Evolutionary conservation across 176 grass and related monocot species (phyloP), one percentile per base, ranked within the genome.

Genomic region (Juncus inflexus): DNA sequence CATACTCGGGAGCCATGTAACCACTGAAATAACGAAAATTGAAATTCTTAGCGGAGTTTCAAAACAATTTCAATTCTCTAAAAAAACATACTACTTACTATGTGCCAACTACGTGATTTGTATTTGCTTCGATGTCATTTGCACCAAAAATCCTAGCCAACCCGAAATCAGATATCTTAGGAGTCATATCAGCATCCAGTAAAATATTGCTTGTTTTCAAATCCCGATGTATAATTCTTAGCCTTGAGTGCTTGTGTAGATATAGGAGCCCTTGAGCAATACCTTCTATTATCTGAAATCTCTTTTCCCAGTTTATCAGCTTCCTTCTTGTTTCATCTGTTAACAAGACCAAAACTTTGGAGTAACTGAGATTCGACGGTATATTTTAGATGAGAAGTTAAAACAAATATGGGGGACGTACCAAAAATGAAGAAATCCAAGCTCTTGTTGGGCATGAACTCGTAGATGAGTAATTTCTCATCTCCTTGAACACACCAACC

Each of bases 101-200:
- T 45, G 81, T 83, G 58, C 81, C 81, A 8, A 83, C 74, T 3
- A 83, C 42, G 16, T 58, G 72, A 13, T 8, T 78, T 19, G 81
- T 83, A 15, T 38, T 64, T 55, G 61, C 62, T 70, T 83, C 60
- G 5, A 65, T 63, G 15, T 83, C 67, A 12, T 77, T 72, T 5
- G 51, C 61, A 6, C 55, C 63, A 10, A 83, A 78, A 28, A 73
- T 78, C 59, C 62, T 83, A 43, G 75, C 81, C 41, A 78, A 35
- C 3, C 75, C 81, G 14, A 83, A 83, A 71, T 83, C 81, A 28
- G 81, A 83, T 45, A 83, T 78, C 56, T 78, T 78, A 12, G 81
- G 75, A 13, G 55, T 73, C 75, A 83, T 67, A 35, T 83, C 75
- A 2, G 53, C 14, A 39, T 83, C 81, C 5, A 83, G 75, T 14